phyloP scores from a whole-genome alignment of 441 rosid genomes.

The Adansonia grandidieri region DNA sequence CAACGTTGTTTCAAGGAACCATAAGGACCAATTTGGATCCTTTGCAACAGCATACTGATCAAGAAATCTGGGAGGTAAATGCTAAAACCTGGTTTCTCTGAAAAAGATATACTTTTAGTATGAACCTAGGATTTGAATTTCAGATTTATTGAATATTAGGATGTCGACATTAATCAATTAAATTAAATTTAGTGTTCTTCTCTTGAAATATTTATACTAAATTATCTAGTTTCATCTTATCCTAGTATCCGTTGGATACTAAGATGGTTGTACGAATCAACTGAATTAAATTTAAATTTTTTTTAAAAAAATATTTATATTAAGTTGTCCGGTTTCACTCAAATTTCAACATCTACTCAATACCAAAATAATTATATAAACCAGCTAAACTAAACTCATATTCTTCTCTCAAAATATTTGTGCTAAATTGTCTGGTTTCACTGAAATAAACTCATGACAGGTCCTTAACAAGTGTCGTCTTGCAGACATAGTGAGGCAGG shows the following conservation, averaged over 20 bases:
- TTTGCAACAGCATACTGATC: slow-evolving; percentile 74
- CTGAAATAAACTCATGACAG: slow-evolving; percentile 34
- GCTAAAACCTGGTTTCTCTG: slow-evolving; percentile 7
- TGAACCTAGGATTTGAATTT: not conserved
- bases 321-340: too few relatives aligned
- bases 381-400: not conserved
- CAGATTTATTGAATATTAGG: not conserved
- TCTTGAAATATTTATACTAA: not conserved
- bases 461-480: slow-evolving; percentile 63
- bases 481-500: slow-evolving; percentile 54
- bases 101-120: not conserved
- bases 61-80: slow-evolving; percentile 83
- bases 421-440: not conserved
- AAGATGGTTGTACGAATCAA: too few relatives aligned
- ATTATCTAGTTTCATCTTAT: not conserved
- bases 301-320: too few relatives aligned
- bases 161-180: not conserved
- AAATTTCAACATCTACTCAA: too few relatives aligned
- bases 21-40: slow-evolving; percentile 88
- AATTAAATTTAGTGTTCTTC: not conserved
- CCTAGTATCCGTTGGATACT: not conserved
- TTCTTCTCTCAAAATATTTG: not conserved
- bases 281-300: too few relatives aligned
- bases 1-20: slow-evolving; percentile 94
- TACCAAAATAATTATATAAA: too few relatives aligned